Evolutionary conservation across 2,329 filamentous ascomycete species (phyloP).

Genomic region (Hypoxylon sp.): DNA sequence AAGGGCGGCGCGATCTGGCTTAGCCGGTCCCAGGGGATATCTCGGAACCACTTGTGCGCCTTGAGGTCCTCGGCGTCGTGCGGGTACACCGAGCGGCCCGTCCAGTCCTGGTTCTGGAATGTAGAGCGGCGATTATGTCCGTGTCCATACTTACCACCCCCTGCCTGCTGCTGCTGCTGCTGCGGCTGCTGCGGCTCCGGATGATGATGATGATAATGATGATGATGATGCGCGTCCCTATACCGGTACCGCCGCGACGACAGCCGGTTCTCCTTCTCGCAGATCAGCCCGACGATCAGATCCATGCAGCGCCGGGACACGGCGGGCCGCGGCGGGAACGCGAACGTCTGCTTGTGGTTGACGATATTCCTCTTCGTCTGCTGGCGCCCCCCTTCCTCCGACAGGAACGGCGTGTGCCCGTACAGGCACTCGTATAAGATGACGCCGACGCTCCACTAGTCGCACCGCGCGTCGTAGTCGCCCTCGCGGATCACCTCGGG

Average conservation of each 20-base stretch:
- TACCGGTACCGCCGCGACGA: slow-evolving; percentile 80
- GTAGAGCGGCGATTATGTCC: too few species aligned
- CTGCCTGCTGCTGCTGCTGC: too few species aligned
- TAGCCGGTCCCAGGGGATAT: slow-evolving; percentile 81
- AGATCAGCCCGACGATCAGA: slow-evolving; percentile 77
- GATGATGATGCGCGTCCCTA: slow-evolving; percentile 63
- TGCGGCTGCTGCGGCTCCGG: slow-evolving; percentile 12
- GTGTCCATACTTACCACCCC: too few species aligned
- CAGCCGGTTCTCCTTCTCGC: slow-evolving; percentile 79
- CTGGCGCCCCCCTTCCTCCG: slow-evolving; percentile 76
- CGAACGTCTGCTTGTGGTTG: slow-evolving; percentile 75
- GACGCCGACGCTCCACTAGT: slow-evolving; percentile 96
- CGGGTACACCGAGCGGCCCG: slow-evolving; percentile 76
- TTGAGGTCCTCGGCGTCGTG: slow-evolving; percentile 93
- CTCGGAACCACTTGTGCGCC: slow-evolving; percentile 84
- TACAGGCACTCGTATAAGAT: slow-evolving; percentile 96
- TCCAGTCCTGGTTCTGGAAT: slow-evolving; percentile 47
- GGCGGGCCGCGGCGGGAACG: slow-evolving; percentile 74
- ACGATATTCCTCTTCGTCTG: slow-evolving; percentile 89
- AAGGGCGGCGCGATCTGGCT: slow-evolving; percentile 81
- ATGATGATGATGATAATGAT: too few species aligned
- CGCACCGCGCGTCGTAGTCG: slow-evolving; percentile 89
- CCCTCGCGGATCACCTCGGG: slow-evolving; percentile 89
- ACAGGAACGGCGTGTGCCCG: slow-evolving; percentile 89
- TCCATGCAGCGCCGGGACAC: slow-evolving; percentile 80